Conservation (phyloP, 2,329 filamentous ascomycete species). For the Byssoonygena ceratinophila region DNA sequence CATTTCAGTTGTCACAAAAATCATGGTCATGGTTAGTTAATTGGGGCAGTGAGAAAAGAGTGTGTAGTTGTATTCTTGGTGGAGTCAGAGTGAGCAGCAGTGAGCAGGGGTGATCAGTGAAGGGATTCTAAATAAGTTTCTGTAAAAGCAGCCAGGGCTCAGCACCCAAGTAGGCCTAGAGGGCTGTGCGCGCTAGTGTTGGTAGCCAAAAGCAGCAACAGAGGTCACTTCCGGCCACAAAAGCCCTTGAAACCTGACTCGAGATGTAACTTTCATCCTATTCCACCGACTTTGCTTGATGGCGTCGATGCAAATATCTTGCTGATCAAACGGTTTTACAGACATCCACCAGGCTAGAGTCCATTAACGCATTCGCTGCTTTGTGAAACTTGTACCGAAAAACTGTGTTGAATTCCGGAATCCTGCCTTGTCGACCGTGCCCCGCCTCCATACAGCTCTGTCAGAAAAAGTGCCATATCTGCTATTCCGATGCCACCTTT, state of each 20-base stretch:
- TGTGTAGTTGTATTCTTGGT: not conserved
- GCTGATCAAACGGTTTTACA: not conserved
- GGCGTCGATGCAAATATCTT: not conserved
- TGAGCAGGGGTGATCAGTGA: not conserved
- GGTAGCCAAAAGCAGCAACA: not conserved
- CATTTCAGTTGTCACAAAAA: not conserved
- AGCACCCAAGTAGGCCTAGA: not conserved
- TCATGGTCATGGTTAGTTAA: not conserved
- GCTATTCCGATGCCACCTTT: slow-evolving; percentile 15
- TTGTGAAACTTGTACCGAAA: too few species aligned
- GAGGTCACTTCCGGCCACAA: not conserved
- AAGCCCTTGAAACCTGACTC: not conserved
- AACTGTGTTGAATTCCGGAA: too few species aligned
- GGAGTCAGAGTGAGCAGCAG: not conserved
- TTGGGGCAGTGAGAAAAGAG: not conserved
- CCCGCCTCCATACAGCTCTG: too few species aligned
- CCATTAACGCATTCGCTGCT: not conserved
- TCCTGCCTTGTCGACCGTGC: too few species aligned
- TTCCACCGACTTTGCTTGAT: not conserved
- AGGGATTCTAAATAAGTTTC: not conserved
- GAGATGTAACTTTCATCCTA: too few species aligned
- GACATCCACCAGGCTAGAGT: too few species aligned
- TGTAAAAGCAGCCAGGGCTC: not conserved
- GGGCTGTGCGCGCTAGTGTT: not conserved
- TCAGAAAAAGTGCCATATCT: not conserved